Conservation (phyloP, 2,329 filamentous ascomycete genomes). For the Ramichloridium luteum region DNA sequence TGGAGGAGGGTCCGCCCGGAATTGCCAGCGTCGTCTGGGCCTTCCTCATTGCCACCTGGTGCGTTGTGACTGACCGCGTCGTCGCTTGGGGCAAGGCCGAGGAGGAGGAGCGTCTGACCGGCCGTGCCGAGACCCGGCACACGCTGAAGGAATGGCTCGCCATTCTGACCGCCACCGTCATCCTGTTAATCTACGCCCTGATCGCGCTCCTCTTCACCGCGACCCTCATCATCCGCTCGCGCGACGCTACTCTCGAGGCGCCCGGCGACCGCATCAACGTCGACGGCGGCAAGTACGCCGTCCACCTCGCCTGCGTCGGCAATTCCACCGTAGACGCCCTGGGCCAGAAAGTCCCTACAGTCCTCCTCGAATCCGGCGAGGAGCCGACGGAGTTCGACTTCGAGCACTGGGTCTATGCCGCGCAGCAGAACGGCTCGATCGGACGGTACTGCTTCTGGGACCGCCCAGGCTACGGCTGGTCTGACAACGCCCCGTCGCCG, state of each 20-base stretch:
- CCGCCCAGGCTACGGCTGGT: constrained; percentile 77
- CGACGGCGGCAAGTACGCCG: constrained; percentile 69
- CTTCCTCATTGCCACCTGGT: constrained; percentile 65
- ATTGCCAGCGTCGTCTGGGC: constrained; percentile 77
- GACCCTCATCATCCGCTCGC: constrained; percentile 64
- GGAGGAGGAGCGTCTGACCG: constrained; percentile 85
- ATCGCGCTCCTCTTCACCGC: constrained; percentile 64
- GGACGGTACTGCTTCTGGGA: constrained; percentile 90
- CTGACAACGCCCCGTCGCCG: constrained; percentile 84
- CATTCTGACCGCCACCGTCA: constrained; percentile 61
- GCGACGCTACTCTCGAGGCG: constrained; percentile 61
- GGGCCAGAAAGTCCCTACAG: constrained; percentile 55
- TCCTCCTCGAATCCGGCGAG: constrained; percentile 77
- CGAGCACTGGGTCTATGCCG: constrained; percentile 65
- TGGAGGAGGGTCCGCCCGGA: constrained; percentile 88
- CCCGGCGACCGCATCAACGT: constrained; percentile 70
- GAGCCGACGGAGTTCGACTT: constrained; percentile 66
- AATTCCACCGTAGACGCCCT: constrained; percentile 44
- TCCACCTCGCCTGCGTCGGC: constrained; percentile 80
- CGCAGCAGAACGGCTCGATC: constrained; percentile 69
- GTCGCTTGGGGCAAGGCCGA: constrained; percentile 87
- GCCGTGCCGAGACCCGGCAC: constrained; percentile 72
- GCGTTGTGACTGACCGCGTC: constrained; percentile 63
- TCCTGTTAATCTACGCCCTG: constrained; percentile 55
- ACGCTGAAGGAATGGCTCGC: constrained; percentile 74